Conservation (phyloP, 257 asterid species). For the Cruciata laevipes region DNA sequence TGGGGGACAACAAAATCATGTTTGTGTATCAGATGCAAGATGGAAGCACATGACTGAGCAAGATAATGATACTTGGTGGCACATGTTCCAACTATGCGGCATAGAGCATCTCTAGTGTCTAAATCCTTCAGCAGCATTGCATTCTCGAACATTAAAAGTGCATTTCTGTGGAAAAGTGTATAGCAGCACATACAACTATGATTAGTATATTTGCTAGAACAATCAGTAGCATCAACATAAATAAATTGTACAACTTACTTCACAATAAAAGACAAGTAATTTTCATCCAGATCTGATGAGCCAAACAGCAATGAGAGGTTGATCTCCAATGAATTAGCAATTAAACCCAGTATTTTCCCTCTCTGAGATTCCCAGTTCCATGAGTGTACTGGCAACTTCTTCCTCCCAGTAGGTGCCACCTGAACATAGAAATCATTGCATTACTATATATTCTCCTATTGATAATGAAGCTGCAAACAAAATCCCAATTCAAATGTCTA, state of each 20-base stretch:
- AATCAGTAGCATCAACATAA: neutral
- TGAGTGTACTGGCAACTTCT: constrained; percentile 50
- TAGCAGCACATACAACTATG: constrained; percentile 5
- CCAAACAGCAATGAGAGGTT: constrained; percentile 84
- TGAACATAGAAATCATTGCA: constrained; percentile 12
- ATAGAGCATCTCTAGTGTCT: constrained; percentile 68
- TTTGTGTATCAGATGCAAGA: constrained; percentile 78
- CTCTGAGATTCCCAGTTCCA: constrained; percentile 93
- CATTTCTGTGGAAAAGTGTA: constrained; percentile 48
- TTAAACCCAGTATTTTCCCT: constrained; percentile 60
- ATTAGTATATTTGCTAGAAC: neutral
- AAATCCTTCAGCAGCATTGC: constrained; percentile 60
- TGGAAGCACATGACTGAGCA: constrained; percentile 85
- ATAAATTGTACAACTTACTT: constrained; percentile 45
- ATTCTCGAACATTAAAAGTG: constrained; percentile 70
- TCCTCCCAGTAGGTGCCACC: constrained; percentile 62
- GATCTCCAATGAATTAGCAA: constrained; percentile 85
- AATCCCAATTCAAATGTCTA: neutral
- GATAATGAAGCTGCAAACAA: neutral
- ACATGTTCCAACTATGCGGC: constrained; percentile 86
- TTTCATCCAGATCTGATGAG: constrained; percentile 81
- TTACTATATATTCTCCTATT: neutral
- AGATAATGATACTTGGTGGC: constrained; percentile 78
- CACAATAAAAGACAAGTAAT: constrained; percentile 74
- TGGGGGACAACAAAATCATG: constrained; percentile 68